Conservation (phyloP, 331 rosid species). For the Acacia pycnantha region DNA sequence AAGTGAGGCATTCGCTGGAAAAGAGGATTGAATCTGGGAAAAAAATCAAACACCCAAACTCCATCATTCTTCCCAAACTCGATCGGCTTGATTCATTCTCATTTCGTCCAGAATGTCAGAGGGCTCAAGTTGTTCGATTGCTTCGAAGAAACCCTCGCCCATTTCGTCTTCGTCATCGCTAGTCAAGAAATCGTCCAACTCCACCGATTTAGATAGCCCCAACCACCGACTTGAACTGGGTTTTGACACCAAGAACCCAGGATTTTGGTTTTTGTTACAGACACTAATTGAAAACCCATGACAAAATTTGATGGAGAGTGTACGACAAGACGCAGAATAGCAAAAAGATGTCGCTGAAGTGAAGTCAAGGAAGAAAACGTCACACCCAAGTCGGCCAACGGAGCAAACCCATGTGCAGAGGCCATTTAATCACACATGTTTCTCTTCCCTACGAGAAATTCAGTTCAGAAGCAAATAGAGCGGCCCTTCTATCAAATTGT, state of each 20-base stretch:
- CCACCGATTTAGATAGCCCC: conserved; percentile 60
- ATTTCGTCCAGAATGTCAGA: conserved; percentile 89
- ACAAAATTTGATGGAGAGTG: conserved; percentile 31
- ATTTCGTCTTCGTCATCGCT: conserved; percentile 84
- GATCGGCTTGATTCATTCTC: too few relatives aligned
- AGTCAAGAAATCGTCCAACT: conserved; percentile 78
- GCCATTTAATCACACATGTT: conserved; percentile 47
- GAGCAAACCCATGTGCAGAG: conserved; percentile 52
- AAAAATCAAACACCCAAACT: too few relatives aligned
- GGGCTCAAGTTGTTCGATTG: conserved; percentile 92
- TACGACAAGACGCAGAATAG: conserved; percentile 23
- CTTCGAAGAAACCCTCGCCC: conserved; percentile 90
- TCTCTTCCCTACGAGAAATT: conserved; percentile 8
- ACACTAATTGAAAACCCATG: conserved; percentile 37
- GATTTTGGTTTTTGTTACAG: conserved; percentile 34
- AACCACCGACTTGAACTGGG: conserved; percentile 45
- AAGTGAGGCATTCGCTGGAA: too few relatives aligned
- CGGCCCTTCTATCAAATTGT: conserved; percentile 13
- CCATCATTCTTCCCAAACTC: too few relatives aligned
- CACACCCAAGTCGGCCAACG: conserved; percentile 42
- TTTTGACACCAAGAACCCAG: conserved; percentile 25
- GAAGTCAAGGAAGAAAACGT: conserved; percentile 43
- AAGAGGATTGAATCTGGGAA: too few relatives aligned
- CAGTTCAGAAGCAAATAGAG: conserved; percentile 23
- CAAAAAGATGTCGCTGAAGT: conserved; percentile 31